Conservation (phyloP, 139 green algal genomes). For the Ettlia oleoabundans region DNA sequence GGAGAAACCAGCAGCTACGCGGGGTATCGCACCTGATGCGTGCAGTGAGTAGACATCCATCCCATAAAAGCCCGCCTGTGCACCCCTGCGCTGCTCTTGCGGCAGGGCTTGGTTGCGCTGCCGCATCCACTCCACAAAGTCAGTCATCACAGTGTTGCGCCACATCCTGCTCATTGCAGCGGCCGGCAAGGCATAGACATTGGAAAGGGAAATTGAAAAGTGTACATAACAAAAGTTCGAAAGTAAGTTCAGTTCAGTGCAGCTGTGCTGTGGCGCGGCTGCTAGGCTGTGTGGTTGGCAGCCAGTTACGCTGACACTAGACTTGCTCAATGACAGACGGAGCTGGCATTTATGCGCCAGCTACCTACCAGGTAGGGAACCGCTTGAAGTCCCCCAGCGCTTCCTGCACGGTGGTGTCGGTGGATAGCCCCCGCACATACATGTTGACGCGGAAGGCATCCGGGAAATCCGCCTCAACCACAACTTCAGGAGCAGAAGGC, state of each 20-base stretch:
- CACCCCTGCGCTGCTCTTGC: not conserved
- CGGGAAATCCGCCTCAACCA: constrained; percentile 63
- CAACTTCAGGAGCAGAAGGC: not conserved
- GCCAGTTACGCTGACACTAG: too few species aligned
- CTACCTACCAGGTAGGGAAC: constrained; percentile 22
- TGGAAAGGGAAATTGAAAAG: too few species aligned
- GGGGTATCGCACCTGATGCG: constrained; percentile 2
- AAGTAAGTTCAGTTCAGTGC: too few species aligned
- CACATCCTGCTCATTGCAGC: constrained; percentile 78
- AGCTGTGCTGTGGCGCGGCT: too few species aligned
- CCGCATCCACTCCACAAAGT: constrained; percentile 57
- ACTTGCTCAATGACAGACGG: not conserved
- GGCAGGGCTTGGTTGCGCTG: constrained; percentile 45
- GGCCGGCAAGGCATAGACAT: too few species aligned
- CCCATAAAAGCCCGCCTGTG: constrained; percentile 54
- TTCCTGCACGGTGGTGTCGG: constrained; percentile 30
- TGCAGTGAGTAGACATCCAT: constrained; percentile 67
- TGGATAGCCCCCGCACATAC: constrained; percentile 54
- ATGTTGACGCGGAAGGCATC: constrained; percentile 62
- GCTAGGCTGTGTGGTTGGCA: too few species aligned
- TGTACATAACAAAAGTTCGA: too few species aligned
- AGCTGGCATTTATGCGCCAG: not conserved
- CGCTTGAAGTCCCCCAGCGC: constrained; percentile 57
- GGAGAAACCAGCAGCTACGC: not conserved
- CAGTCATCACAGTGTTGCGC: constrained; percentile 57